Evolutionary conservation across 345 rosid genomes (phyloP).

Genomic region (Orychophragmus violaceus): DNA sequence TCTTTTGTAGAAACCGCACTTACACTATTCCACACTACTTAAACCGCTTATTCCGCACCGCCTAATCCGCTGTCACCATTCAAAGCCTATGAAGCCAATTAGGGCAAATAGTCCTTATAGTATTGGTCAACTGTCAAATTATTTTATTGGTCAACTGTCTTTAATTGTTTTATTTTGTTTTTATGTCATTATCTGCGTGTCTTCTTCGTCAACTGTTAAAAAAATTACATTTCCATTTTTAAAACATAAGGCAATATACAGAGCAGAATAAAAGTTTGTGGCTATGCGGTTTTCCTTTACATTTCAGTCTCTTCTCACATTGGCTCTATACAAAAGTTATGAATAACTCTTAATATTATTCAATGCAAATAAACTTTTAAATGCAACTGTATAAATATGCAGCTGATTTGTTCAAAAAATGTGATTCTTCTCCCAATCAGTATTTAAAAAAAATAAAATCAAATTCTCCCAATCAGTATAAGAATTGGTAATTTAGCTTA

Average conservation of each 20-base stretch:
- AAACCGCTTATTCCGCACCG: too few relatives aligned
- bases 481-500: neutral
- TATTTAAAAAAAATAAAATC: neutral
- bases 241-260: neutral
- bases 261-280: neutral
- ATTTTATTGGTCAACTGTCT: neutral
- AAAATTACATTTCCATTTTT: neutral
- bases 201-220: slow-evolving; percentile 8
- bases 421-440: neutral
- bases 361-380: neutral
- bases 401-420: neutral
- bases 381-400: neutral
- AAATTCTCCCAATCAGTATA: neutral
- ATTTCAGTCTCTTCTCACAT: neutral
- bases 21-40: too few relatives aligned
- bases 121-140: too few relatives aligned
- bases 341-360: too few relatives aligned
- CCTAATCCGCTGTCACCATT: too few relatives aligned
- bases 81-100: too few relatives aligned
- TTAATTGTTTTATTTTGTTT: neutral
- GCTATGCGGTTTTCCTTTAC: neutral
- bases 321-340: too few relatives aligned
- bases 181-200: neutral
- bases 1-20: too few relatives aligned
- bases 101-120: too few relatives aligned